phyloP scores from a whole-genome alignment of 2,329 filamentous ascomycete genomes.

The Talaromyces sp. region DNA sequence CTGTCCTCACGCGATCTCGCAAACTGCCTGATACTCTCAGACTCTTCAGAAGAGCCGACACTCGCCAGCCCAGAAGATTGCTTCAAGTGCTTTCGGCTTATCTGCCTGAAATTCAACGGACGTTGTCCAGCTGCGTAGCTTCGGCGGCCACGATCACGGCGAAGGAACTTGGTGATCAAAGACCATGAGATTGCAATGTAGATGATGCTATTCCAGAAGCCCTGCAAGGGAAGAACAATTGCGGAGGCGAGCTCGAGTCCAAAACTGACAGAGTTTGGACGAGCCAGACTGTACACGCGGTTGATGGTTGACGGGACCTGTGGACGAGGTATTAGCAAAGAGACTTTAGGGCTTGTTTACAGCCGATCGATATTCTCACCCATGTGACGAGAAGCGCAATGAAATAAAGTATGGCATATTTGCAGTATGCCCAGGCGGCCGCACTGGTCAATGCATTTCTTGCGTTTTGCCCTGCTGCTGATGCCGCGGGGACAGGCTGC shows the following conservation, averaged over 20 bases:
- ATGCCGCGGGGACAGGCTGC: not conserved
- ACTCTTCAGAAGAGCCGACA: not conserved
- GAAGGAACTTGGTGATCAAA: conserved; percentile 49
- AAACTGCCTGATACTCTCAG: conserved; percentile 11
- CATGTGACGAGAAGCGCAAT: conserved; percentile 41
- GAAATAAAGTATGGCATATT: conserved; percentile 38
- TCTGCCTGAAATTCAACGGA: not conserved
- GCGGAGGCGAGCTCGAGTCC: conserved; percentile 66
- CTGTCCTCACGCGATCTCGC: conserved; percentile 1
- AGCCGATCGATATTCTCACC: conserved; percentile 17
- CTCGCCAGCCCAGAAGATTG: not conserved
- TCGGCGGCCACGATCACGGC: not conserved
- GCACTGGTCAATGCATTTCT: conserved; percentile 18
- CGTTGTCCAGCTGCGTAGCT: not conserved
- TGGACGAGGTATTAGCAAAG: not conserved
- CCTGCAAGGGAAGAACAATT: conserved; percentile 73
- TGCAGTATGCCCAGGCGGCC: conserved; percentile 36
- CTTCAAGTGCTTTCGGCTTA: not conserved
- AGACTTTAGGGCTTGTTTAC: not conserved
- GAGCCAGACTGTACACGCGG: conserved; percentile 64
- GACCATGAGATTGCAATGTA: conserved; percentile 67
- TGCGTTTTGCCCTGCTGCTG: not conserved
- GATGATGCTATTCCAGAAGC: conserved; percentile 79
- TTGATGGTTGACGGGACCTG: conserved; percentile 69
- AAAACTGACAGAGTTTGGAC: conserved; percentile 50